phyloP scores from a whole-genome alignment of 345 rosid genomes.

The Citrus trifoliata region DNA sequence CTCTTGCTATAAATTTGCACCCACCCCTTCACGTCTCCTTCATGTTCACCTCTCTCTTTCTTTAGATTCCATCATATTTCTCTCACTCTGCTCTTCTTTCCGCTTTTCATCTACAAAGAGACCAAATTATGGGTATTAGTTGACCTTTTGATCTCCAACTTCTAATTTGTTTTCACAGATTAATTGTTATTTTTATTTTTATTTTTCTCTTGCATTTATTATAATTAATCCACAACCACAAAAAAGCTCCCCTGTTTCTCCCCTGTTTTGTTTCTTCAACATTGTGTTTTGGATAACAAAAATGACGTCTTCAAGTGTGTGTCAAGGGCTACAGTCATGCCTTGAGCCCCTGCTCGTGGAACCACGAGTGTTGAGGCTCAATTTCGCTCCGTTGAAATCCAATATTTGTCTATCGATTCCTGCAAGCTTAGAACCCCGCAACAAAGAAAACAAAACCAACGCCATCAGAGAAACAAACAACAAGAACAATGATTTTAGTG shows the following conservation, averaged over 20 bases:
- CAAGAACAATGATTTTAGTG: slow-evolving; percentile 5
- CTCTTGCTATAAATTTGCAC: slow-evolving; percentile 35
- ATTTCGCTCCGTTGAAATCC: slow-evolving; percentile 33
- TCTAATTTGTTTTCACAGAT: too few relatives aligned
- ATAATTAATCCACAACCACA: neutral
- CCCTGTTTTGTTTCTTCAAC: slow-evolving; percentile 15
- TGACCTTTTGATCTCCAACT: neutral
- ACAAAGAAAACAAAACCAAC: slow-evolving; percentile 9
- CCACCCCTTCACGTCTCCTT: slow-evolving; percentile 23
- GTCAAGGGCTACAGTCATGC: slow-evolving; percentile 52
- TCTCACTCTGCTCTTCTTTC: neutral
- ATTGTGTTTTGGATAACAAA: slow-evolving; percentile 7
- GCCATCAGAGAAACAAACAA: slow-evolving; percentile 4
- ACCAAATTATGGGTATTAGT: neutral
- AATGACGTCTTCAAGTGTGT: slow-evolving; percentile 42
- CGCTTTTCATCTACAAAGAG: neutral
- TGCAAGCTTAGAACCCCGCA: neutral
- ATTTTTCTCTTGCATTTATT: neutral
- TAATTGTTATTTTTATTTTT: neutral
- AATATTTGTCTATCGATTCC: neutral
- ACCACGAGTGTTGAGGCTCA: slow-evolving; percentile 35
- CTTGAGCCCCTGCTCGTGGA: slow-evolving; percentile 35
- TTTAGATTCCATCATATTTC: neutral
- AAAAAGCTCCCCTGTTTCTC: slow-evolving; percentile 16
- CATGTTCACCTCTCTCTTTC: slow-evolving; percentile 15